phyloP scores from a whole-genome alignment of 768 basidiomycete genomes.

The Coprinopsis strossmayeri region DNA sequence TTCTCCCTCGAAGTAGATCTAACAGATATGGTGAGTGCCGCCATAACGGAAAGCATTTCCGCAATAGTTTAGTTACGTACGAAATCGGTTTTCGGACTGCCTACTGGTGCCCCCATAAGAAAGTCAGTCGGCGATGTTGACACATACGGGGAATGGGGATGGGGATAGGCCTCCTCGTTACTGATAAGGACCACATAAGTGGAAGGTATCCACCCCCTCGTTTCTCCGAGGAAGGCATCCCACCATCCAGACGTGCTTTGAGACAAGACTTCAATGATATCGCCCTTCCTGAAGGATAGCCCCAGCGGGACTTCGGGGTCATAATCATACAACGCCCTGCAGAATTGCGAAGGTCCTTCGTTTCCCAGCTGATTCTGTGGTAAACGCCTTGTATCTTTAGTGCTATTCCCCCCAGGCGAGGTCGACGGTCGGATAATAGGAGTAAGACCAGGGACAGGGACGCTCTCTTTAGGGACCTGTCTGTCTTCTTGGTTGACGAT shows the following conservation, averaged over 20 bases:
- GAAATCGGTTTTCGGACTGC: neutral
- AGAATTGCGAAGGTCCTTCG: no score
- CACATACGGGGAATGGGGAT: constrained; percentile 42
- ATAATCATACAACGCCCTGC: constrained; percentile 88
- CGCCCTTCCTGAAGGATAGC: constrained; percentile 77
- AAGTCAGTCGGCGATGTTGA: neutral
- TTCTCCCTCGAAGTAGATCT: no score
- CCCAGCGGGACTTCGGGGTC: constrained; percentile 79
- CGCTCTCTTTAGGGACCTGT: no score
- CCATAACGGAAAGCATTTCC: no score
- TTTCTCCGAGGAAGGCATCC: constrained; percentile 87
- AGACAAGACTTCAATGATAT: constrained; percentile 90
- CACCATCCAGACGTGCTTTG: constrained; percentile 94
- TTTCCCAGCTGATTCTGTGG: no score
- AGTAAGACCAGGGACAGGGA: neutral
- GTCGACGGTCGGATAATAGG: neutral
- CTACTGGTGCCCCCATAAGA: neutral
- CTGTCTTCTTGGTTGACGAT: neutral
- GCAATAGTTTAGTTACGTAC: no score
- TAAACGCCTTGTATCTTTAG: no score
- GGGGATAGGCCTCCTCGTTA: constrained; percentile 72
- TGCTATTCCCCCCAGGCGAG: no score
- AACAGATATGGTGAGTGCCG: no score
- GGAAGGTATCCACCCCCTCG: constrained; percentile 94
- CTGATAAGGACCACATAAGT: constrained; percentile 83